These are phyloP conservation scores for Pestalotiopsis fici DNA, from an alignment of 2,329 filamentous ascomycete genomes.

Conservation along the genomic window DNA sequence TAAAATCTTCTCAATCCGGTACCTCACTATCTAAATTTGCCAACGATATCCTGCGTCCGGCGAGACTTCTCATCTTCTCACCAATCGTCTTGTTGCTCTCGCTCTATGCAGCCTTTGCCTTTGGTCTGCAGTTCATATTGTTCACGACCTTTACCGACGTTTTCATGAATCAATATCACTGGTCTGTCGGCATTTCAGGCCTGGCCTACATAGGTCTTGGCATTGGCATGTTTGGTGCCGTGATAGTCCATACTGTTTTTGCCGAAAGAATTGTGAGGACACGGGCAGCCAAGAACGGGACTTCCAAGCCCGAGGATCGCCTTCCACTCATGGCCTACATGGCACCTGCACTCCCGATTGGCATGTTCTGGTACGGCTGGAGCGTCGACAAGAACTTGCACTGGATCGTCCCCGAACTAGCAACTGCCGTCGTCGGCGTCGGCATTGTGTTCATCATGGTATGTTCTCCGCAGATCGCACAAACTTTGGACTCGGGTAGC, in stretches of 20 bases:
- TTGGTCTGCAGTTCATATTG: conserved; percentile 42
- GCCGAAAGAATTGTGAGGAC: conserved; percentile 18
- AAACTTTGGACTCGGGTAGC: not conserved
- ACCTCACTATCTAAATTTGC: conserved; percentile 31
- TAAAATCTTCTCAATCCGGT: conserved; percentile 45
- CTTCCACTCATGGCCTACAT: conserved; percentile 21
- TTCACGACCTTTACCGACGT: conserved; percentile 45
- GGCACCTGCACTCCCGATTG: conserved; percentile 17
- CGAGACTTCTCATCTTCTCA: conserved; percentile 39
- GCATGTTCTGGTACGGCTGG: conserved; percentile 52
- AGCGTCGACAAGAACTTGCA: conserved; percentile 40
- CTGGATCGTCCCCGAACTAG: conserved; percentile 49
- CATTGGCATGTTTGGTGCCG: conserved; percentile 23
- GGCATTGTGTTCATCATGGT: conserved; percentile 28
- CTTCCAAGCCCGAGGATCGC: conserved; percentile 13
- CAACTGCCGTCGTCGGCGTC: conserved; percentile 40
- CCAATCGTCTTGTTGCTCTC: conserved; percentile 37
- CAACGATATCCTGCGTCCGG: conserved; percentile 38
- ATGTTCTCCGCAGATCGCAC: not conserved
- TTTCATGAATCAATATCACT: conserved; percentile 42
- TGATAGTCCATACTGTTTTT: conserved; percentile 1
- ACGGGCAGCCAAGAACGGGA: not conserved
- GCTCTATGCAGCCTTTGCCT: conserved; percentile 39
- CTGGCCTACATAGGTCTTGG: conserved; percentile 39
- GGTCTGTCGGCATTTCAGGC: conserved; percentile 33